Evolutionary conservation across 257 asterid species (phyloP).

Genomic region (Oldenlandia corymbosa): DNA sequence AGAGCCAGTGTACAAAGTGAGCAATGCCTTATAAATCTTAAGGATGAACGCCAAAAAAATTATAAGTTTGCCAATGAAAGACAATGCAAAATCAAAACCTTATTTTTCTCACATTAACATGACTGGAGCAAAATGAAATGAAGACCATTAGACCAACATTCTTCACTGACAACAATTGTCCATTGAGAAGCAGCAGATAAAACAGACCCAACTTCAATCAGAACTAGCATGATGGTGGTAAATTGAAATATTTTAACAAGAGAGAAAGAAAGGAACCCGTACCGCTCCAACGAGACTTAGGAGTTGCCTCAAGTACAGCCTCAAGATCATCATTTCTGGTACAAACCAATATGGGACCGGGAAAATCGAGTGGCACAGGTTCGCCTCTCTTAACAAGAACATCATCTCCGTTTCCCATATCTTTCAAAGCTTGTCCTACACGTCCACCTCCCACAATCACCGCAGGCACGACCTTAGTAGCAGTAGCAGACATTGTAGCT

Average conservation of each 20-base stretch:
- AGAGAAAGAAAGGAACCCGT: slow-evolving; percentile 14
- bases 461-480: slow-evolving; percentile 64
- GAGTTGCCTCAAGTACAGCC: slow-evolving; percentile 80
- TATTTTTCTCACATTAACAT: neutral
- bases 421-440: slow-evolving; percentile 84
- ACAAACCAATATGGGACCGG: slow-evolving; percentile 84
- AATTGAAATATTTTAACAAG: neutral
- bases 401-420: slow-evolving; percentile 82
- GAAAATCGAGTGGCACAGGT: slow-evolving; percentile 67
- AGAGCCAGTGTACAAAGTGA: neutral
- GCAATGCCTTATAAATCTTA: neutral
- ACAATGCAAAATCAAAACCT: neutral
- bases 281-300: slow-evolving; percentile 92
- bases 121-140: neutral
- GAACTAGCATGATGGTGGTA: too few relatives aligned
- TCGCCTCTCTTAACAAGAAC: slow-evolving; percentile 79
- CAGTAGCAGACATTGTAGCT: slow-evolving; percentile 29
- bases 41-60: neutral
- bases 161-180: too few relatives aligned
- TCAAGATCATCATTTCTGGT: slow-evolving; percentile 92
- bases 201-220: too few relatives aligned
- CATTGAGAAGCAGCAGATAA: too few relatives aligned
- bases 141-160: too few relatives aligned
- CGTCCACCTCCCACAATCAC: slow-evolving; percentile 96
- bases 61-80: neutral